Conservation (phyloP, 1,139 yeast species). For the Suhomyces yuchorum region DNA sequence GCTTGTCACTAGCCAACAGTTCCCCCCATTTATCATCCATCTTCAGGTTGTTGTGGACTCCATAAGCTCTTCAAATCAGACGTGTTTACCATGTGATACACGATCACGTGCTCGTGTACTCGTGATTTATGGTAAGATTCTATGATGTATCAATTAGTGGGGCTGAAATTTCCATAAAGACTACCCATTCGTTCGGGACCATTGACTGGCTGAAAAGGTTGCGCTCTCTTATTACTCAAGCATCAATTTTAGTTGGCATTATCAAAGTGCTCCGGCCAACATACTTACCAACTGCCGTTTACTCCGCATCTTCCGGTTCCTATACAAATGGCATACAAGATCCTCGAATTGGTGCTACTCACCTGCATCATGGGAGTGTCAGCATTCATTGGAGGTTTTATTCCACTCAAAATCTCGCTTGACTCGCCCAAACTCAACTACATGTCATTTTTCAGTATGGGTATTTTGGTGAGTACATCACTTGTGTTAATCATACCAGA, state of each 20-base stretch:
- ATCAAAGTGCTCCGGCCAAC: not conserved
- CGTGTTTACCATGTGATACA: not conserved
- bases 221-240: no score
- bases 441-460: slow-evolving; percentile 58
- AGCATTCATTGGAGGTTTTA: slow-evolving; percentile 36
- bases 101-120: not conserved
- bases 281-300: not conserved
- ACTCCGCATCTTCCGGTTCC: slow-evolving; percentile 1
- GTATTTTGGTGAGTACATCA: slow-evolving; percentile 65
- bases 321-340: slow-evolving; percentile 1
- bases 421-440: slow-evolving; percentile 20
- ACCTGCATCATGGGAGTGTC: slow-evolving; percentile 32
- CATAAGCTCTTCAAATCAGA: not conserved
- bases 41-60: not conserved
- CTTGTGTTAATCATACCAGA: slow-evolving; percentile 71
- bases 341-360: slow-evolving; percentile 16
- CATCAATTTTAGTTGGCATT: not conserved
- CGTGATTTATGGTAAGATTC: not conserved
- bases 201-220: no score
- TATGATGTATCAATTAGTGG: not conserved
- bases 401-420: slow-evolving; percentile 31
- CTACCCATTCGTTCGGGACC: not conserved
- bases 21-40: slow-evolving; percentile 15
- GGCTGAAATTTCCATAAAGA: not conserved
- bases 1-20: slow-evolving; percentile 31